phyloP scores from a whole-genome alignment of 257 asterid genomes.

The Osmanthus fragrans region DNA sequence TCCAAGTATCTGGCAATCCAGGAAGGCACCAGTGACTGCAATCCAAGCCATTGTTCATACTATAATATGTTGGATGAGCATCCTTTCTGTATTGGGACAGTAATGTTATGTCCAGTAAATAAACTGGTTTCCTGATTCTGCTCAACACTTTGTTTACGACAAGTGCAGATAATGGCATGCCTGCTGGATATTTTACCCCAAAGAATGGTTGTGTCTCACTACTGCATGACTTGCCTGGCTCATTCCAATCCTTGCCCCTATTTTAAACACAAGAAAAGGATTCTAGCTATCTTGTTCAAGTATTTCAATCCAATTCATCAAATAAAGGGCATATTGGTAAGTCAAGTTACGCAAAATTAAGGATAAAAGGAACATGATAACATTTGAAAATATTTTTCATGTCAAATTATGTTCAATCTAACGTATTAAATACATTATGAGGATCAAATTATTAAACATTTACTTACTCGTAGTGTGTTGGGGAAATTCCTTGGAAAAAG shows the following conservation, averaged over 20 bases:
- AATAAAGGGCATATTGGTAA: no score
- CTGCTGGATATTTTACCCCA: constrained; percentile 62
- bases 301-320: no score
- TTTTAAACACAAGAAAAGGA: background rate
- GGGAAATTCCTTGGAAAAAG: constrained; percentile 72
- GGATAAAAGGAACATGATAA: background rate
- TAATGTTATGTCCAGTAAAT: constrained; percentile 63
- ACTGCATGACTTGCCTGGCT: constrained; percentile 61
- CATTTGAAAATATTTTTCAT: no score
- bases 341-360: no score
- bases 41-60: constrained; percentile 63
- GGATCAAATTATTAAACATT: background rate
- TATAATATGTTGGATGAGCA: constrained; percentile 68
- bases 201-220: constrained; percentile 60
- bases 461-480: constrained; percentile 61
- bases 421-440: background rate
- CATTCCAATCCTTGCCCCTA: constrained; percentile 82
- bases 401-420: no score
- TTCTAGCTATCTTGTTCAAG: background rate
- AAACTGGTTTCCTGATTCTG: constrained; percentile 73
- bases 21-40: constrained; percentile 99
- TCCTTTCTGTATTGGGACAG: constrained; percentile 85
- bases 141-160: constrained; percentile 77
- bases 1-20: constrained; percentile 96
- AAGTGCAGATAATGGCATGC: constrained; percentile 45